phyloP scores from a whole-genome alignment of 116 monocot genomes.

The Cymodocea nodosa region DNA sequence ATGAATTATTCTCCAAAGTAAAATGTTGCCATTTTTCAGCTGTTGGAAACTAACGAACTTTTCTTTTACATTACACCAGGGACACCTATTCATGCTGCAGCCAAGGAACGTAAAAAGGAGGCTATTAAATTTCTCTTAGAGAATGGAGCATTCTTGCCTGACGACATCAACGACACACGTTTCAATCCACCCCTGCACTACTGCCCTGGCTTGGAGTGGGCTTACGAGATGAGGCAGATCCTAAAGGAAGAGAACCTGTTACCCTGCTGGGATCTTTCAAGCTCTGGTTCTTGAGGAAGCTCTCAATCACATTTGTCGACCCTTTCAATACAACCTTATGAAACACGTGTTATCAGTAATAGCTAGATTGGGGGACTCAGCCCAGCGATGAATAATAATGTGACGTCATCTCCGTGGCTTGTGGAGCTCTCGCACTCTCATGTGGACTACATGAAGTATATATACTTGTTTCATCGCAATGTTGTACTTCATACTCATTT shows the following conservation, averaged over 20 bases:
- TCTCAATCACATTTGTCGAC: too few relatives aligned
- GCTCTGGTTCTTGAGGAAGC: slow-evolving; percentile 28
- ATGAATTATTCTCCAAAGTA: too few relatives aligned
- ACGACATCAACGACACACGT: slow-evolving; percentile 61
- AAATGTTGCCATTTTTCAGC: too few relatives aligned
- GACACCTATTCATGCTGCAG: slow-evolving; percentile 89
- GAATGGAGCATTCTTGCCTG: slow-evolving; percentile 87
- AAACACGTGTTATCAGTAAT: too few relatives aligned
- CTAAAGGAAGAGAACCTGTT: slow-evolving; percentile 23
- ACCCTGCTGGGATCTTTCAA: slow-evolving; percentile 32
- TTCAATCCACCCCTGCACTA: slow-evolving; percentile 98
- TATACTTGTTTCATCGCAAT: too few relatives aligned
- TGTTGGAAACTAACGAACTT: background rate
- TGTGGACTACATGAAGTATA: too few relatives aligned
- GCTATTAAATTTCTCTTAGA: slow-evolving; percentile 77
- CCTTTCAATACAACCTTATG: too few relatives aligned
- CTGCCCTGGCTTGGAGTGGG: slow-evolving; percentile 95
- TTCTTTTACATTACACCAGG: slow-evolving; percentile 24
- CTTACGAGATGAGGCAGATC: slow-evolving; percentile 62
- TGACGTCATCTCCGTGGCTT: too few relatives aligned
- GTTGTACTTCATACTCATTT: too few relatives aligned
- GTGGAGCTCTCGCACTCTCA: too few relatives aligned
- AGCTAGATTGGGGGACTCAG: too few relatives aligned
- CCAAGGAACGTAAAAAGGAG: slow-evolving; percentile 79
- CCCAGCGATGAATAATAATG: too few relatives aligned